Base-by-base conservation (phyloP, 768 basidiomycete genomes). In the Hebeloma cylindrosporum region DNA sequence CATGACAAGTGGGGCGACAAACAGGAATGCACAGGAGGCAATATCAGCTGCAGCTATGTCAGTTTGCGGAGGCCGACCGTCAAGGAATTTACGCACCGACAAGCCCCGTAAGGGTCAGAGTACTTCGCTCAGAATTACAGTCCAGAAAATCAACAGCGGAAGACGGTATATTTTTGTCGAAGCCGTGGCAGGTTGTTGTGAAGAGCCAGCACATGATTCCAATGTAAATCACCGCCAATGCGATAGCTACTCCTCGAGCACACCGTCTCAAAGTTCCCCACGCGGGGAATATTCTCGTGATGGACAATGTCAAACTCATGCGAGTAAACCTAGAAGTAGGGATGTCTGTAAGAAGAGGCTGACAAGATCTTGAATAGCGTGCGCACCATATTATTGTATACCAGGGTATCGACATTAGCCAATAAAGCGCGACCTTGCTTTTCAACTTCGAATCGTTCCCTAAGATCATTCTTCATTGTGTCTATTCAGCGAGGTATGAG, bases 131-230 rank as follows among this genome's bases (percentile, higher is more conserved):
- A 18, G n/a, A 37, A 20, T 39, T 45, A 32, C 48, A 50, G 28
- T 50, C 32, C 20, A 40, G 27, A 23, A 50, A 44, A 20, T 38
- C n/a, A 23, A 23, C n/a, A 7, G 17, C 37, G 2, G 36, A 29
- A 4, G 37, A 16, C 5, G 27, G 14, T 7, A 23, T 16, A 10
- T n/a, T 26, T 6, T 28, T 40, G 33, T 7, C 26, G 3, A 23
- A 28, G 14, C 23, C 26, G n/a, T 36, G 17, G 20, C 48, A 50
- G 7, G 48, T 30, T n/a, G 22, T 50, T 2, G 48, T 45, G 26
- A 37, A 50, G 27, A 44, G 38, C 48, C 48, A 50, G 18, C 29
- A 43, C 37, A 50, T 50, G 17, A 45, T 10, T 2, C 48, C 48
- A 23, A 50, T n/a, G 36, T 50, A 50, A n/a, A 44, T 22, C 11